Base-by-base conservation (phyloP, 176 grass and related monocot genomes). In the Luzula sylvatica region DNA sequence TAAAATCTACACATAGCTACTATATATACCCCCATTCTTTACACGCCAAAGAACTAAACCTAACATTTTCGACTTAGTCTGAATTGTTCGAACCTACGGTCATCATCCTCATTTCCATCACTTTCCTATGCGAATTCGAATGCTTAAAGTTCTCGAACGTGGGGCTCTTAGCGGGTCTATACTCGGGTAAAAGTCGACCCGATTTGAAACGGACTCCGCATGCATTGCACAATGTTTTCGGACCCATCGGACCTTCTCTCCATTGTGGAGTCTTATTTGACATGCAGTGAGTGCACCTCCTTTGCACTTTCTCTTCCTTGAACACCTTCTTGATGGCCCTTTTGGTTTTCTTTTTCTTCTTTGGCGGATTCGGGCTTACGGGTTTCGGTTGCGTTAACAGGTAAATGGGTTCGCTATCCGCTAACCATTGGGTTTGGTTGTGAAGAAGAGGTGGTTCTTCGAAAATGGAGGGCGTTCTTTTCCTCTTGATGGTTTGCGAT, bases 71-170 rank as follows among this genome's bases (percentile, higher is more conserved):
- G 12, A 26, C 32, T 70, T 65, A 87, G 15, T 74, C 53, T 3
- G 55, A 26, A 52, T 76, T 38, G 1, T 47, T 30, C 3, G 68
- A 52, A 25, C 49, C 59, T 13, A 45, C 40, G 30, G 30, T 35
- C 5, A 38, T 50, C 73, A 69, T 70, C 55, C 90, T 86, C 90
- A 96, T 61, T 71, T 89, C 81, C 90, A 96, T 64, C 19, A 96
- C 84, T 67, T 96, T 96, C 77, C 85, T 88, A 71, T 96, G 90
- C 7, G 84, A 96, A 52, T 96, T 96, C 38, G 90, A 96, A 78
- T 96, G 90, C 68, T 86, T 72, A 63, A 57, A 67, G 49, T 60
- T 90, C 68, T 82, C 78, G 19, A 80, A 98, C 55, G 92, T 90
- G 7, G 92, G 85, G 68, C 92, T 98, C 56, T 98, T 98, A 42